Base-by-base conservation (phyloP, 495 filamentous ascomycete species). In the Penicillium robsamsonii region DNA sequence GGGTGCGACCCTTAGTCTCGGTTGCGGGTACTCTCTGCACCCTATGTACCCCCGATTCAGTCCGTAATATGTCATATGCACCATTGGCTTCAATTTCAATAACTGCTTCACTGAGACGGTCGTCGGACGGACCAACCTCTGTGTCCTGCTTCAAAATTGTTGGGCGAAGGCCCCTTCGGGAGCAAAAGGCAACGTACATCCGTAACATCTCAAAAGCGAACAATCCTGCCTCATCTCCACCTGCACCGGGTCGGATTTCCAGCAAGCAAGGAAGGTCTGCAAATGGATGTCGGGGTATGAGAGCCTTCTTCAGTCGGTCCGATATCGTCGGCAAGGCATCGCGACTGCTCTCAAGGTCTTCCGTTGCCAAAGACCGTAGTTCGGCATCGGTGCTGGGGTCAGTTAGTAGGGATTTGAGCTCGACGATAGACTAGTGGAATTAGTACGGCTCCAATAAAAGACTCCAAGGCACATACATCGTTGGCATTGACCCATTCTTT, bases 1-100 rank as follows among this genome's bases (percentile, higher is more conserved):
- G 94, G 22, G 89, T 93, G 42, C 94, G 85, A 1, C 94, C 94
- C 65, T 88, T 90, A 57, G 78, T 87, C 64, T 98, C 94, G 6
- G 94, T 98, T 2, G 85, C 83, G 1, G 94, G 94, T 0, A 97
- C 87, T 20, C 94, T 84, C 77, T 98, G 94, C 2, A 98, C 94
- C 8, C 94, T 81, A 69, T 98, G 94, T 46, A 98, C 92, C 17
- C 94, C 94, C 6, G 92, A 89, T 70, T 98, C 94, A 46, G 86
- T 87, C 50, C 91, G 82, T 57, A 98, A 79, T 8, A 81, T 64
- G 41, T 84, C 89, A 69, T 96, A 98, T 9, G 93, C 85, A 5
- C 90, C 89, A 2, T 82, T 70, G 15, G 79, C 79, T 50, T 87
- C 82, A n/a, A 98, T 75, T 69, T 96, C 92, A 20, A 98, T 80